These are phyloP conservation scores for Striga asiatica DNA, from an alignment of 257 asterid species.

Conservation along the genomic window DNA sequence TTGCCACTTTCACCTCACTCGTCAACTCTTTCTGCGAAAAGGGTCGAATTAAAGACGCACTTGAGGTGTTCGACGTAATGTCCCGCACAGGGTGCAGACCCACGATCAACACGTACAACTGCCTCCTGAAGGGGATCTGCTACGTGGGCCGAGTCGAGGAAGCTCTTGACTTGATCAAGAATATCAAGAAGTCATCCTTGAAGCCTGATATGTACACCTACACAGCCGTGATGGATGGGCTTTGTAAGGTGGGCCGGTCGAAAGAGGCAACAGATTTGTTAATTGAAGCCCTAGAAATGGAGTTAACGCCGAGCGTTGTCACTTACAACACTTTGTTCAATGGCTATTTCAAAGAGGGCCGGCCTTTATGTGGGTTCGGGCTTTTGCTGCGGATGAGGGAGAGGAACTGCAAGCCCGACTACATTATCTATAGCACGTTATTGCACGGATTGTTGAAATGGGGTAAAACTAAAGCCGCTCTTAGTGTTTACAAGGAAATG, in stretches of 20 bases:
- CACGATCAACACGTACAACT: constrained; percentile 64
- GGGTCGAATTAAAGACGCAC: constrained; percentile 46
- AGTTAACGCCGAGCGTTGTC: constrained; percentile 41
- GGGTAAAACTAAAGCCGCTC: constrained; percentile 39
- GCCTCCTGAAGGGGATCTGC: constrained; percentile 68
- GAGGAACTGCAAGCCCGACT: constrained; percentile 46
- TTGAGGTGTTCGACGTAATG: constrained; percentile 55
- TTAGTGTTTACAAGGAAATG: constrained; percentile 41
- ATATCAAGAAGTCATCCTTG: constrained; percentile 29
- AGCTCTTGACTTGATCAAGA: constrained; percentile 37
- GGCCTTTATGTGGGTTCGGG: constrained; percentile 44
- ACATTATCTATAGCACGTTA: constrained; percentile 49
- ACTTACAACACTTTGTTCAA: constrained; percentile 63
- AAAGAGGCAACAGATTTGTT: constrained; percentile 60
- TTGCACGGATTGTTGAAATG: constrained; percentile 74
- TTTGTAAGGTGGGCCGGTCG: constrained; percentile 73
- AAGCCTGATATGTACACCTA: constrained; percentile 61
- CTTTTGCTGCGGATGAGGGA: constrained; percentile 46
- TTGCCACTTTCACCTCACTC: constrained; percentile 49
- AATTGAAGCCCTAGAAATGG: constrained; percentile 39
- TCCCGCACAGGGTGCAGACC: constrained; percentile 42
- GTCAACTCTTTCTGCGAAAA: constrained; percentile 40
- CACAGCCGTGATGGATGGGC: constrained; percentile 71
- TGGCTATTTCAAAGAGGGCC: constrained; percentile 68
- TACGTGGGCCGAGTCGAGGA: constrained; percentile 78